Base-by-base conservation (phyloP, 352 stramenopile genomes). In the Plasmopara halstedii region DNA sequence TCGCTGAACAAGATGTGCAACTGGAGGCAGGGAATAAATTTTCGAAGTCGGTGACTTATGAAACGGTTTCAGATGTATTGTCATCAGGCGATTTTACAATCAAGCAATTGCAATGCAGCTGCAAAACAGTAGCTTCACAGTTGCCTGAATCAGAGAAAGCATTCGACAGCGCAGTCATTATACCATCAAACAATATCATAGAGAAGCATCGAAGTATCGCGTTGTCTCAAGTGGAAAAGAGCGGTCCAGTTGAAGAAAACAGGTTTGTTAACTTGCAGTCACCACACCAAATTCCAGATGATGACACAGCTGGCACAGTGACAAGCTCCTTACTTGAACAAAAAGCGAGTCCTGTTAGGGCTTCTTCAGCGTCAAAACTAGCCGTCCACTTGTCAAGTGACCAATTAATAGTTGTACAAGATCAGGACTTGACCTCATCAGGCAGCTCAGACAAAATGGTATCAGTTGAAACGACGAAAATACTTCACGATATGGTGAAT, bases 401-500 rank as follows among this genome's bases (percentile, higher is more conserved):
- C 4, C 42, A 18, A 10, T 1, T 33, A 17, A 31, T 2, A 11
- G 3, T 34, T 23, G 35, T 6, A 8, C n/a, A 14, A 31, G 46
- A 18, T 37, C 31, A 56, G 22, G 26, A 20, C 10, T 53, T 26
- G 18, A 41, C 7, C 34, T 46, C 36, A 18, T 34, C 40, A 29
- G 23, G 6, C n/a, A 40, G 17, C 14, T 39, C 27, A 38, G 26
- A 33, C 2, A 21, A 44, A 8, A n/a, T 11, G 7, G 11, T 41
- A 2, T 41, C 32, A 43, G 25, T 6, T 6, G 46, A 65, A 25
- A 61, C 51, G 15, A 20, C 51, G 10, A 57, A 57, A 19, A 61
- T 51, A 2, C 53, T 81, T 1, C 49, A 81, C 29, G 64, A 39
- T 19, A 51, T 81, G n/a, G 50, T 81, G 2, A 75, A 55, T 27